phyloP scores from a whole-genome alignment of 2,329 filamentous ascomycete species.

The Claviceps capensis region DNA sequence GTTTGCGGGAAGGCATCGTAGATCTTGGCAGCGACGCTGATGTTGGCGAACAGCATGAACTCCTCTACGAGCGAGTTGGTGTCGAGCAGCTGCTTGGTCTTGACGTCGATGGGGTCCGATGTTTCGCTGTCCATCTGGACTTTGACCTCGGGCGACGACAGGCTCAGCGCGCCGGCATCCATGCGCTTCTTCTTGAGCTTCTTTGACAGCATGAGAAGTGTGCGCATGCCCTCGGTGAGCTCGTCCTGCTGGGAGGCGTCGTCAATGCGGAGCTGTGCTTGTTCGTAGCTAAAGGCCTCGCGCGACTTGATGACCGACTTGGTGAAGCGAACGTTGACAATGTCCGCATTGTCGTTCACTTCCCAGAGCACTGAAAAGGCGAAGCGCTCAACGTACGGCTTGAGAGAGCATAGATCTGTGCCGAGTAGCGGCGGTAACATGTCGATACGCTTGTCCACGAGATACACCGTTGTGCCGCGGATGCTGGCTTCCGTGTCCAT shows the following conservation, averaged over 20 bases:
- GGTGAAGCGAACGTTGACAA: conserved; percentile 76
- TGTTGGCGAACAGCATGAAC: conserved; percentile 98
- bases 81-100: conserved; percentile 85
- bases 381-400: conserved; percentile 92
- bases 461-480: conserved; percentile 89
- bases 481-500: conserved; percentile 95
- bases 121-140: conserved; percentile 93
- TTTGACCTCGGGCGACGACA: conserved; percentile 95
- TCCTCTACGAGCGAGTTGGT: conserved; percentile 98
- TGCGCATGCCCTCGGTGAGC: conserved; percentile 78
- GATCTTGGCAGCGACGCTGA: conserved; percentile 80
- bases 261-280: conserved; percentile 88
- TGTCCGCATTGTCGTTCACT: conserved; percentile 69
- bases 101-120: conserved; percentile 88
- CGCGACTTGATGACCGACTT: conserved; percentile 96
- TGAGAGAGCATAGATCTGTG: conserved; percentile 90
- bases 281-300: conserved; percentile 95
- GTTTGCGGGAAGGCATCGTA: conserved; percentile 90
- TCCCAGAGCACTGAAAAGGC: conserved; percentile 86
- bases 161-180: conserved; percentile 86
- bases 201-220: conserved; percentile 75
- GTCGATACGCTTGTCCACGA: conserved; percentile 98
- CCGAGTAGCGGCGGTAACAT: conserved; percentile 96
- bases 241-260: conserved; percentile 79
- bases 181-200: conserved; percentile 90